Evolutionary conservation across 2,329 filamentous ascomycete species (phyloP), one percentile per base, ranked within the genome.

Genomic region (Fusarium papillatum): DNA sequence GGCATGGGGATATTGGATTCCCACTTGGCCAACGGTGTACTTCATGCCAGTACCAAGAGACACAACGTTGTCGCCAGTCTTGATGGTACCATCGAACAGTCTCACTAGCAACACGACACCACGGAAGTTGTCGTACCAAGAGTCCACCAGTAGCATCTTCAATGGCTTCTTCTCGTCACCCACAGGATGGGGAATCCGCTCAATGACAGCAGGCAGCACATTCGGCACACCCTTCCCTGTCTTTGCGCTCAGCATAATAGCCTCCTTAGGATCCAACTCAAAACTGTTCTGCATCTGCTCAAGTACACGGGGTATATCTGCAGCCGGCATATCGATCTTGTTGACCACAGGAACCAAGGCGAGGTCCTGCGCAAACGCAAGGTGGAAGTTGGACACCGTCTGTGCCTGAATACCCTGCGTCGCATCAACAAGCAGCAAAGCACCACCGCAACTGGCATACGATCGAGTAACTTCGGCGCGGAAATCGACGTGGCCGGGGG

Each of bases 321-420:
- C 95, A 14, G 95, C 95, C 1, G 94, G 93, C 80, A 99, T 90
- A 83, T 99, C 97, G 66, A 99, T 94, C 88, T 99, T 99, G 87
- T 99, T 99, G 80, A 99, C 91, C 29, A 99, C 95, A 0, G 97
- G 97, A 5, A 99, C 92, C 73, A 99, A 90, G 26, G 92, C 90
- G 64, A 99, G 86, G 19, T 95, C 95, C 83, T 98, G 95, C 2
- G 96, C 93, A 84, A 99, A 99, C 10, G 97, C 97, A 29, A 98
- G 91, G 83, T 98, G 98, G 86, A 99, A 99, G 84, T 99, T 99
- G 73, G 97, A 97, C 11, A 99, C 97, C 0, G 97, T 99, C 87
- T 99, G 97, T 7, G 97, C 97, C 86, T 99, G 97, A 4, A 99
- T 93, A 57, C 97, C 97, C 85, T 99, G 97, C 78, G 95, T 98